These are phyloP conservation scores for Astrothelium subdiscretum DNA, from an alignment of 495 filamentous ascomycete genomes.

Conservation along the genomic window DNA sequence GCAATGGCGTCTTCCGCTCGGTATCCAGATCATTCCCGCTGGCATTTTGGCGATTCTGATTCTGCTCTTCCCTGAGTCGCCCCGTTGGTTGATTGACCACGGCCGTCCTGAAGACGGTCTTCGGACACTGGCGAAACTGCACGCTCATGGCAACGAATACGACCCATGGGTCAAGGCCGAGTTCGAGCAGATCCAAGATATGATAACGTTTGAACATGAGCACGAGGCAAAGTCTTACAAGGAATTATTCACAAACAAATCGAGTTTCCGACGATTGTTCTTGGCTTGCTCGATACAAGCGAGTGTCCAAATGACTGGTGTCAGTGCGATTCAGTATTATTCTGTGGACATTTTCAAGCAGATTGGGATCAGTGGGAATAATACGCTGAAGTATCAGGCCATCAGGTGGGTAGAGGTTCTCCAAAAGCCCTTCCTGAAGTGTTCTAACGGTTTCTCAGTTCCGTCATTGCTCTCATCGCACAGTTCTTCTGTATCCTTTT, in stretches of 20 bases:
- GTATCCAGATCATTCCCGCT: slow-evolving; percentile 48
- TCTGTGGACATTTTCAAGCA: slow-evolving; percentile 49
- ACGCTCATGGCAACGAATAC: slow-evolving; percentile 43
- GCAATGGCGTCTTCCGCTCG: slow-evolving; percentile 47
- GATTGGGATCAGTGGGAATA: slow-evolving; percentile 52
- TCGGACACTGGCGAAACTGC: slow-evolving; percentile 44
- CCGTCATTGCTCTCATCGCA: slow-evolving; percentile 40
- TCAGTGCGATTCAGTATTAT: slow-evolving; percentile 65
- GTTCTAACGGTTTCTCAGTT: neutral
- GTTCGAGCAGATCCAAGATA: slow-evolving; percentile 55
- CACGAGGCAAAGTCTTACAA: slow-evolving; percentile 56
- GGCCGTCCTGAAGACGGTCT: slow-evolving; percentile 41
- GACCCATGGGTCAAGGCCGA: slow-evolving; percentile 54
- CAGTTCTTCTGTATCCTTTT: slow-evolving; percentile 56
- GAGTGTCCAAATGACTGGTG: slow-evolving; percentile 61
- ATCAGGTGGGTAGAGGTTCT: slow-evolving; percentile 30
- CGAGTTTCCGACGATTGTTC: slow-evolving; percentile 57
- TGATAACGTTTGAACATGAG: slow-evolving; percentile 44
- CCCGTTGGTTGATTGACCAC: slow-evolving; percentile 50
- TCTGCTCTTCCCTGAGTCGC: slow-evolving; percentile 46
- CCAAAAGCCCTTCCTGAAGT: neutral
- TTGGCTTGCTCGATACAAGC: slow-evolving; percentile 57
- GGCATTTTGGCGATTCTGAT: slow-evolving; percentile 43
- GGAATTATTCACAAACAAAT: slow-evolving; percentile 52
- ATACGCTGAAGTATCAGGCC: slow-evolving; percentile 60